Conservation (phyloP, 768 basidiomycete genomes). For the Kockovaella imperatae region DNA sequence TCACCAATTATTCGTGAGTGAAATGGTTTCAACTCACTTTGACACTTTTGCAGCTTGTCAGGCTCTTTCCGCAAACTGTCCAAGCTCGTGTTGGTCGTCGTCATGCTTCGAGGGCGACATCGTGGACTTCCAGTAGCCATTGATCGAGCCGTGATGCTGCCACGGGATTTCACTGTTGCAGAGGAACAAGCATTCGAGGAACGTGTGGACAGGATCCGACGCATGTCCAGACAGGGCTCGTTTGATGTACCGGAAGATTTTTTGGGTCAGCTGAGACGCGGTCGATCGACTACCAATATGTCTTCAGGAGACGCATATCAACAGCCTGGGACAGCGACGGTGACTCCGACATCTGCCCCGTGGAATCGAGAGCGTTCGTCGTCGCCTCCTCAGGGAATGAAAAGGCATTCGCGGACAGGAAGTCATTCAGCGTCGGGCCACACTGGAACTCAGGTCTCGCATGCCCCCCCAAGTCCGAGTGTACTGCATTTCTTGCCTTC, state of each 20-base stretch:
- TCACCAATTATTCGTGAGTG: slow-evolving; percentile 42
- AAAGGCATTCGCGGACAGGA: too few relatives aligned
- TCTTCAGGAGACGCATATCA: too few relatives aligned
- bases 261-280: too few relatives aligned
- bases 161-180: slow-evolving; percentile 39
- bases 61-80: slow-evolving; percentile 72
- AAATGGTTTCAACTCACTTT: background rate
- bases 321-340: too few relatives aligned
- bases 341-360: too few relatives aligned
- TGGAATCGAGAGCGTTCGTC: too few relatives aligned
- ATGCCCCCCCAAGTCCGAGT: too few relatives aligned
- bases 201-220: slow-evolving; percentile 33
- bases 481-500: too few relatives aligned
- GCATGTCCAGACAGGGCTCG: slow-evolving; percentile 22
- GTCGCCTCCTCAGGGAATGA: too few relatives aligned
- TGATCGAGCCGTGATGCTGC: slow-evolving; percentile 44
- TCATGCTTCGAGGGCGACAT: slow-evolving; percentile 92
- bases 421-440: too few relatives aligned
- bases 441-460: too few relatives aligned
- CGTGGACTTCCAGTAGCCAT: slow-evolving; percentile 53
- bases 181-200: slow-evolving; percentile 42
- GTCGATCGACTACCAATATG: too few relatives aligned
- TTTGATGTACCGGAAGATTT: slow-evolving; percentile 11
- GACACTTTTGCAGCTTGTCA: slow-evolving; percentile 55
- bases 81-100: slow-evolving; percentile 74